phyloP scores from a whole-genome alignment of 164 flowering plant genomes.

The Vitis amurensis region DNA sequence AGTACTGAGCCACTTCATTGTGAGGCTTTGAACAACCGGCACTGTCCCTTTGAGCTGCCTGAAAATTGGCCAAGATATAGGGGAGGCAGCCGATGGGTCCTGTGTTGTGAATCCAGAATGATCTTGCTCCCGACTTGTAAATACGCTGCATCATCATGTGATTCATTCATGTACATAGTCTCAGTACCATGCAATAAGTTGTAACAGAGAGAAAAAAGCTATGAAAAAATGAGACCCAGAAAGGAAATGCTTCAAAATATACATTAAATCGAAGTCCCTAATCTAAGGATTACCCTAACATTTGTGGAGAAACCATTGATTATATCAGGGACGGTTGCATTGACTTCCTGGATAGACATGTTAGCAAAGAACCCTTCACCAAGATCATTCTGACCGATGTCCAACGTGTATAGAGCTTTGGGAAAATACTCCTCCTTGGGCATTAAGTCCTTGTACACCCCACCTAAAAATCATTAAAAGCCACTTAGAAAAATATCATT shows the following conservation, averaged over 20 bases:
- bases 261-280: too few species aligned
- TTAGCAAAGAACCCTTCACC: conserved; percentile 6
- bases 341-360: conserved; percentile 12
- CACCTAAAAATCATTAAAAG: conserved; percentile 5
- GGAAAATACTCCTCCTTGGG: conserved; percentile 23
- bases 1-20: conserved; percentile 38
- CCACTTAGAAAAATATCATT: too few species aligned
- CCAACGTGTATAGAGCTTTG: conserved; percentile 27
- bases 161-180: not conserved
- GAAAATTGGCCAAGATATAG: conserved; percentile 16
- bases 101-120: conserved; percentile 55
- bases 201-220: too few species aligned
- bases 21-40: conserved; percentile 37
- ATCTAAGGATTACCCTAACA: conserved; percentile 19
- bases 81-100: conserved; percentile 58
- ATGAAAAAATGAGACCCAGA: too few species aligned
- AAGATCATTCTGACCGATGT: conserved; percentile 38
- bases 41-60: conserved; percentile 16
- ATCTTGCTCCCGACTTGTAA: conserved; percentile 34
- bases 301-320: conserved; percentile 8
- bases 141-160: conserved; percentile 22
- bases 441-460: conserved; percentile 9
- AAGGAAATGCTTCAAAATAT: too few species aligned
- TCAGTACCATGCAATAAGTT: too few species aligned
- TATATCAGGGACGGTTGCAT: conserved; percentile 20